Base-by-base conservation (phyloP, 805 yeast species). In the Lipomyces oligophaga region DNA sequence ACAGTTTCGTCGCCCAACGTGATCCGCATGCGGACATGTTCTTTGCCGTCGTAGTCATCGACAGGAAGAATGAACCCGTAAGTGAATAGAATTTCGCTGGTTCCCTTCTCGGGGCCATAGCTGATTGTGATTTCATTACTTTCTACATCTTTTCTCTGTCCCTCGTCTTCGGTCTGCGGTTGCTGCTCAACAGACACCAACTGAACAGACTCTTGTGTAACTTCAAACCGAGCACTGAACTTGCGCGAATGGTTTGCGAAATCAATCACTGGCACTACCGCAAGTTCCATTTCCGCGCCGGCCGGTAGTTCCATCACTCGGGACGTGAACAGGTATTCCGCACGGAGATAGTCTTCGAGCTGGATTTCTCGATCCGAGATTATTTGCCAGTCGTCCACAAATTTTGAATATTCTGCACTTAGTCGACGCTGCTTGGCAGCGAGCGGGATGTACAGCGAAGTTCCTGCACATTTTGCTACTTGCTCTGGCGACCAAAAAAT, bases 261-360 rank as follows among this genome's bases (percentile, higher is more conserved):
- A 57, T 78, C 83, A 2, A 78, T 57, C 4, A 76, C 54, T 0
- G 83, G 83, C 3, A 78, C 78, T 49, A 79, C 70, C 68, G 72
- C 77, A 46, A 73, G 35, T 37, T 53, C 47, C 13, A 45, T 45
- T 6, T 47, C 37, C 13, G 28, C 52, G 10, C 34, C 51, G 5
- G 43, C 48, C 2, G 58, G 55, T 1, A 67, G 54, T 36, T 65
- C 67, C 26, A 69, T 43, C 2, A 62, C 51, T 11, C 73, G 56
- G 20, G 72, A 67, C 2, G 63, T 51, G 4, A 66, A 58, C 67
- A 70, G 65, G 35, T 62, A 62, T 33, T 67, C 68, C 5, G 66
- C 64, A 18, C 65, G 49, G 13, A 61, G 45, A 60, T 63, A 64
- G 25, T 60, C 62, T 3, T 58, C 45, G 54, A 52, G 10, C 56